Conservation (phyloP, 108 stramenopile species). For the Cyclotella atomus region DNA sequence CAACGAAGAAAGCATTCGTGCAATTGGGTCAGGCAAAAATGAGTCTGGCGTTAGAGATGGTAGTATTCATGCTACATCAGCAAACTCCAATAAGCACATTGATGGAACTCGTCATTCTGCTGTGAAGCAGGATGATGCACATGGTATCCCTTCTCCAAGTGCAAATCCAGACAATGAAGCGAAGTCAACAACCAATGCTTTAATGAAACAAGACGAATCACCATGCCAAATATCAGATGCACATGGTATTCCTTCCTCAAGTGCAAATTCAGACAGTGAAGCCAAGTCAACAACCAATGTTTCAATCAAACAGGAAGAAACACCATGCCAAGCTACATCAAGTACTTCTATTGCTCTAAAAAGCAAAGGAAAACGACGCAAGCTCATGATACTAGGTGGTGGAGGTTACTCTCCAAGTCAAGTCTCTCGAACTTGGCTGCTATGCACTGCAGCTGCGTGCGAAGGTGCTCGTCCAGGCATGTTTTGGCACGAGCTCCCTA, state of each 20-base stretch:
- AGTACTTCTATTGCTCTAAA: not conserved
- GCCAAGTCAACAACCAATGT: not conserved
- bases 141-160: no score
- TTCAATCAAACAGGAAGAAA: not conserved
- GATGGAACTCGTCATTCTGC: no score
- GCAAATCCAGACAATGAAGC: no score
- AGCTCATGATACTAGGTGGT: constrained; percentile 57
- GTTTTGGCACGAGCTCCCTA: constrained; percentile 50
- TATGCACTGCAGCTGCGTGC: constrained; percentile 63
- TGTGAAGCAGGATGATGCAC: not conserved
- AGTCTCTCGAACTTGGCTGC: constrained; percentile 48
- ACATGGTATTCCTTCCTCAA: no score
- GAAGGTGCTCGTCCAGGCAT: constrained; percentile 51
- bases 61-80: no score
- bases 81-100: no score
- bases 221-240: not conserved
- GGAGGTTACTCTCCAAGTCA: constrained; percentile 58
- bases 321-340: not conserved
- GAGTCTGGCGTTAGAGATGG: no score
- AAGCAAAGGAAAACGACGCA: constrained; percentile 25
- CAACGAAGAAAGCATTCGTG: constrained; percentile 28
- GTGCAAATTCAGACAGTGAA: not conserved
- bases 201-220: not conserved
- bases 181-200: no score
- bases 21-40: no score